phyloP scores from a whole-genome alignment of 805 yeast genomes.

The Yarrowia phangngaensis region DNA sequence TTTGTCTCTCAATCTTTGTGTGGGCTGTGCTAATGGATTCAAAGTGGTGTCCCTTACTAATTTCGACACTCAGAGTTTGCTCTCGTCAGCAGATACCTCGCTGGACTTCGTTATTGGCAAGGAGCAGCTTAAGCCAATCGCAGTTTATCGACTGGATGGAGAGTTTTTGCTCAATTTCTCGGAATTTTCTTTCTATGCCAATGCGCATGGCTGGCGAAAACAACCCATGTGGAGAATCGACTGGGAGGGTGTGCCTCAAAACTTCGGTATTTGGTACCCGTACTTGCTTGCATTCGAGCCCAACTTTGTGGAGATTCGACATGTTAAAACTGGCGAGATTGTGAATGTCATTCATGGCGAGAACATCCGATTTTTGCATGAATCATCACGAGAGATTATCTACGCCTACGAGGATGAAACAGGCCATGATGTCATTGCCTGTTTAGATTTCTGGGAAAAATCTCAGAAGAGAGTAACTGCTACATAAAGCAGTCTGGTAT shows the following conservation, averaged over 20 bases:
- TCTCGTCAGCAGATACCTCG: slow-evolving; percentile 98
- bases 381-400: slow-evolving; percentile 86
- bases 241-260: slow-evolving; percentile 96
- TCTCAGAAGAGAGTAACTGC: slow-evolving; percentile 24
- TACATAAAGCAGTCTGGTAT: slow-evolving; percentile 4
- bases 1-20: slow-evolving; percentile 80
- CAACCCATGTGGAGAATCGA: slow-evolving; percentile 88
- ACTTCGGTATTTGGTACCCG: slow-evolving; percentile 91
- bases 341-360: slow-evolving; percentile 89
- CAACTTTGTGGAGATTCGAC: slow-evolving; percentile 85
- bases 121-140: slow-evolving; percentile 82
- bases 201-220: slow-evolving; percentile 94
- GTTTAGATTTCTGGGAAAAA: slow-evolving; percentile 77
- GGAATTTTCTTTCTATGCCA: slow-evolving; percentile 91
- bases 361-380: slow-evolving; percentile 81
- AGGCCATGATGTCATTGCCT: slow-evolving; percentile 89
- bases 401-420: slow-evolving; percentile 87
- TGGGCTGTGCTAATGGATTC: slow-evolving; percentile 95
- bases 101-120: slow-evolving; percentile 85
- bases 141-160: slow-evolving; percentile 82
- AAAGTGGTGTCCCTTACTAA: slow-evolving; percentile 86
- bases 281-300: slow-evolving; percentile 86
- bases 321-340: slow-evolving; percentile 81
- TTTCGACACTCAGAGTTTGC: slow-evolving; percentile 77
- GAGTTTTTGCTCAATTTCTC: slow-evolving; percentile 86